Percentiles rank a stretch among this genome's conserved stretches.
Conservation (phyloP, 225 moss, liverwort and hornwort genomes). For the Anthoceros angustus region DNA sequence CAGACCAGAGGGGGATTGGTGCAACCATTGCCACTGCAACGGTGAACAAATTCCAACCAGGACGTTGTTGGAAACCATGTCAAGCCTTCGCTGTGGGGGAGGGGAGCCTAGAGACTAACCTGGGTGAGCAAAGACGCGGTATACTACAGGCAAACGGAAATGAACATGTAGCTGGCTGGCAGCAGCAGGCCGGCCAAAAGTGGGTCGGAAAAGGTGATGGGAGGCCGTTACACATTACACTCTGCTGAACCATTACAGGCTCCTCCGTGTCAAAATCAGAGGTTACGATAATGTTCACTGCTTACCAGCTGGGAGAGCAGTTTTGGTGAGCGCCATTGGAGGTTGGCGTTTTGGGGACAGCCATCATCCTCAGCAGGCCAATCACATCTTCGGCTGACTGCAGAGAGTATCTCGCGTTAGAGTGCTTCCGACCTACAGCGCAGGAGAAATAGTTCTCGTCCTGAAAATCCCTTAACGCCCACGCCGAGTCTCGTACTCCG, state of each 20-base stretch:
- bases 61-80: no score
- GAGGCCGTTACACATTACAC: slow-evolving; percentile 5
- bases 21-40: no score
- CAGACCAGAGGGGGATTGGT: no score
- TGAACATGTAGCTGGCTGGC: no score
- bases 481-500: slow-evolving; percentile 11
- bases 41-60: no score
- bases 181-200: background rate
- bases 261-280: slow-evolving; percentile 4
- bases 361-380: slow-evolving; percentile 42
- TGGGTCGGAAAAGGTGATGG: background rate
- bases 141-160: no score
- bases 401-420: slow-evolving; percentile 75
- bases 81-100: no score
- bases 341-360: slow-evolving; percentile 8
- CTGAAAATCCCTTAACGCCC: slow-evolving; percentile 55
- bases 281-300: background rate
- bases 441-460: slow-evolving; percentile 79
- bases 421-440: slow-evolving; percentile 67
- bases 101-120: no score
- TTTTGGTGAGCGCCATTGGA: background rate
- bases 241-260: background rate
- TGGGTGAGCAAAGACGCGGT: no score
- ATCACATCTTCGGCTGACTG: slow-evolving; percentile 61
- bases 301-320: background rate